Evolutionary conservation across 202 grass and related monocot genomes (phyloP).

Genomic region (Digitaria exilis): DNA sequence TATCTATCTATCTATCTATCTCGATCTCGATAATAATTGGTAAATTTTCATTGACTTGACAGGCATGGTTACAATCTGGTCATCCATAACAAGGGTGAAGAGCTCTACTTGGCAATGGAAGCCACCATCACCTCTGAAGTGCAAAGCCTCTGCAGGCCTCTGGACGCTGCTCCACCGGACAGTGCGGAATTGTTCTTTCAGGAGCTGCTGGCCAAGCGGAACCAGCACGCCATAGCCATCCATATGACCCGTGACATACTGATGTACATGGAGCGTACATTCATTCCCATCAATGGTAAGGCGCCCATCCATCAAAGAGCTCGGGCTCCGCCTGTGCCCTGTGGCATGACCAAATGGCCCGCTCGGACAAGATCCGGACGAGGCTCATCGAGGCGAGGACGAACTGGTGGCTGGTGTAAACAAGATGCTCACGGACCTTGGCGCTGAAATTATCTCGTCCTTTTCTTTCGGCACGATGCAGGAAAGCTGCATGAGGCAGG

Average conservation of each 20-base stretch:
- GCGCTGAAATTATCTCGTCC: too few species aligned
- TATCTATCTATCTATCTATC: too few species aligned
- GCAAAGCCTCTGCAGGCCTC: neutral
- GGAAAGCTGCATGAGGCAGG: too few species aligned
- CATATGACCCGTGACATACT: neutral
- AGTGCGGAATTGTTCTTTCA: constrained; percentile 12
- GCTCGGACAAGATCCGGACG: neutral
- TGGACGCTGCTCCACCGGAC: constrained; percentile 10
- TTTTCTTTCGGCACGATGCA: too few species aligned
- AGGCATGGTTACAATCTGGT: neutral
- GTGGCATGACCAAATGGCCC: constrained; percentile 6
- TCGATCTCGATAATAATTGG: too few species aligned
- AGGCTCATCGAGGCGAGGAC: constrained; percentile 19
- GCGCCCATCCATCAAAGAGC: constrained; percentile 17
- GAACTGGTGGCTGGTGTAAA: too few species aligned
- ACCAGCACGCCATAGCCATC: constrained; percentile 2
- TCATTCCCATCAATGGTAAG: neutral
- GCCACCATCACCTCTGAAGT: constrained; percentile 10
- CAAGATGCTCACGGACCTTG: too few species aligned
- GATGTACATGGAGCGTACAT: constrained; percentile 36
- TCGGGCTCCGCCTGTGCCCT: constrained; percentile 19
- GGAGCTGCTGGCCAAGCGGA: constrained; percentile 30
- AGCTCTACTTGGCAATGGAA: constrained; percentile 16
- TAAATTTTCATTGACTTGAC: neutral
- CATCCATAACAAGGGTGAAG: neutral